These are phyloP conservation scores for Scutellaria galericulata DNA, from an alignment of 257 asterid species.

Conservation along the genomic window DNA sequence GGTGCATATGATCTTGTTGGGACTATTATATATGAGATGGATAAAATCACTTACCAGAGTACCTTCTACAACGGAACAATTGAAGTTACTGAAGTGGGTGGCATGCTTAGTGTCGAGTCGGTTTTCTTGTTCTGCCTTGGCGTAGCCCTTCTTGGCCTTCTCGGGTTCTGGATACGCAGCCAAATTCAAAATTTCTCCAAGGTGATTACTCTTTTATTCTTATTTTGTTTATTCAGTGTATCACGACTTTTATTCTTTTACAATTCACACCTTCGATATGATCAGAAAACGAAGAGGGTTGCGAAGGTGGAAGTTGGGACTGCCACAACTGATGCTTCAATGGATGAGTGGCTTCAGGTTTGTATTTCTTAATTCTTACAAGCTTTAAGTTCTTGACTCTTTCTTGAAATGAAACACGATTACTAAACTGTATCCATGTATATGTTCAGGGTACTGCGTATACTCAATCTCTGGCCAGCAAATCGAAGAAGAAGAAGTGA, in stretches of 20 bases:
- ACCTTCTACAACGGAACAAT: slow-evolving; percentile 91
- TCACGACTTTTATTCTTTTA: neutral
- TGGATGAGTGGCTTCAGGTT: slow-evolving; percentile 97
- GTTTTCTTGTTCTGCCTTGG: slow-evolving; percentile 84
- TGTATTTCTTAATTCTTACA: slow-evolving; percentile 31
- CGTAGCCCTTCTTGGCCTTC: slow-evolving; percentile 66
- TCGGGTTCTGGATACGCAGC: slow-evolving; percentile 61
- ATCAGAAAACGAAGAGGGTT: slow-evolving; percentile 86
- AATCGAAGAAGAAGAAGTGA: slow-evolving; percentile 91
- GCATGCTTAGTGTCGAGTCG: slow-evolving; percentile 82
- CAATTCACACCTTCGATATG: slow-evolving; percentile 8
- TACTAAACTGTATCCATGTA: neutral
- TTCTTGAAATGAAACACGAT: neutral
- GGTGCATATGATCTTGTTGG: slow-evolving; percentile 94
- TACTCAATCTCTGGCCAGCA: slow-evolving; percentile 59
- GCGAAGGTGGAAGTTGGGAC: slow-evolving; percentile 98
- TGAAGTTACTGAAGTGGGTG: slow-evolving; percentile 90
- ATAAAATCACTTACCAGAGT: slow-evolving; percentile 75
- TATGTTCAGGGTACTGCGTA: slow-evolving; percentile 82
- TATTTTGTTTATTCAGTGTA: neutral
- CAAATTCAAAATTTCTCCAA: slow-evolving; percentile 71
- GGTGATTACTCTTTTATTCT: slow-evolving; percentile 45
- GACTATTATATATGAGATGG: slow-evolving; percentile 84
- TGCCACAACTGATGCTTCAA: slow-evolving; percentile 76
- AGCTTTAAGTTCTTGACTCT: slow-evolving; percentile 4